Evolutionary conservation across 1,284 basidiomycete genomes (phyloP), one percentile per base, ranked within the genome.

Genomic region (Pseudozyma sp.): DNA sequence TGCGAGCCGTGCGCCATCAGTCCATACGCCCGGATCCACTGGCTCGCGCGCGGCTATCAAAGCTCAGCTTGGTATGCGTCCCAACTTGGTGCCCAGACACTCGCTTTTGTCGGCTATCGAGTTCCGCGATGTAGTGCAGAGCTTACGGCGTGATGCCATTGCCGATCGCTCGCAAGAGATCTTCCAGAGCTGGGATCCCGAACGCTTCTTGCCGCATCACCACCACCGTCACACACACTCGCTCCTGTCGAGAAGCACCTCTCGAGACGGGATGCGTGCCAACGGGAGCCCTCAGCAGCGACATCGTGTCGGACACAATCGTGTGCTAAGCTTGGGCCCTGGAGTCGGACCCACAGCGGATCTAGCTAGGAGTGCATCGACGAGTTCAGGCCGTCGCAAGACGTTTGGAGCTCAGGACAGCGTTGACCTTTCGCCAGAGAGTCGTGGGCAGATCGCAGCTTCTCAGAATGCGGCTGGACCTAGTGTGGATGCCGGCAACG

Each of bases 71-170:
- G 64, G 43, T 31, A 39, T 71, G 3, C 64, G 69, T 10, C 73
- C 73, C 40, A 71, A 67, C 52, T 50, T 78, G 44, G 66, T 77
- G 3, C 78, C 85, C 4, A 52, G 78, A 5, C 79, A 82, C 59
- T 96, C 94, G 7, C 89, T 98, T 1, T 89, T 97, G 3, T 93
- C 95, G 10, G 95, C 95, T 0, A 89, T 98, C 56, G 95, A 97
- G 85, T 97, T 97, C 85, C 88, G 93, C 34, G 91, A 95, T 67
- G 92, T 97, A 14, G 92, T 97, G 14, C 89, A 92, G 16, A 92
- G 91, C 0, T 87, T 98, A 10, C 89, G 90, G 61, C 87, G 88
- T 16, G 87, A 87, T 35, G 83, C 74, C 16, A 49, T 52, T 7
- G 59, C 72, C 12, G 79, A 79, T 50, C 64, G 77, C 25, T 77